Evolutionary conservation across 2,329 filamentous ascomycete genomes (phyloP), one percentile per base, ranked within the genome.

Genomic region (Calonectria honghensis): DNA sequence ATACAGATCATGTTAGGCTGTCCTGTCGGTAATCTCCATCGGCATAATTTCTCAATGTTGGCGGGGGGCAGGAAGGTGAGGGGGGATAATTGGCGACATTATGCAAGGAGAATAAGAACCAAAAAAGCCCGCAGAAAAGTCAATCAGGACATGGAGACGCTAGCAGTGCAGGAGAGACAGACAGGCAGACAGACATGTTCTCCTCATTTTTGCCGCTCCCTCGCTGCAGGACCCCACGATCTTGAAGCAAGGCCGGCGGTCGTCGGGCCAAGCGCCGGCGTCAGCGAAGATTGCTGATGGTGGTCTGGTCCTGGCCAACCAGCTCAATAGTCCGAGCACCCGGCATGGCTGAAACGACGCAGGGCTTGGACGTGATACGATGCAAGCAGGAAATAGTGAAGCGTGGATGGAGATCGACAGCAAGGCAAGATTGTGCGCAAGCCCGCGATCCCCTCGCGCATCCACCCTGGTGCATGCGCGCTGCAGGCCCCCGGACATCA

Each of bases 311-410:
- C 45, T 41, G 37, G 27, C 48, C 48, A 57, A 37, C 32, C 27
- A 65, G 48, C 57, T 10, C n/a, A 13, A 37, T 29, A 65, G 48
- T 29, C 68, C 29, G 57, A 57, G 59, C 66, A 73, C 32, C 66
- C 9, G 57, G 39, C 29, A 41, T 73, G 71, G 71, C 66, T 73
- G 66, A 73, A 73, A 73, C 66, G 52, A 72, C 32, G 65, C 57
- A 54, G 64, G 66, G 66, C 66, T 35, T 68, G 35, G 52, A 27
- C 65, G 20, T 68, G 65, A 63, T 52, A 68, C 59, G 59, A 29
- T 57, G 71, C 65, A 66, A 50, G 66, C 39, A 70, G 32, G 66
- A 70, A 66, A 59, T 41, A 52, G 41, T 35, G 31, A 39, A 57
- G 41, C 13, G 57, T 69, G 59, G 66, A 31, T 24, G 39, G 51